Percentiles rank a stretch among this genome's conserved stretches.
Conservation (phyloP, 2,329 filamentous ascomycete genomes). For the Sclerotinia borealis region DNA sequence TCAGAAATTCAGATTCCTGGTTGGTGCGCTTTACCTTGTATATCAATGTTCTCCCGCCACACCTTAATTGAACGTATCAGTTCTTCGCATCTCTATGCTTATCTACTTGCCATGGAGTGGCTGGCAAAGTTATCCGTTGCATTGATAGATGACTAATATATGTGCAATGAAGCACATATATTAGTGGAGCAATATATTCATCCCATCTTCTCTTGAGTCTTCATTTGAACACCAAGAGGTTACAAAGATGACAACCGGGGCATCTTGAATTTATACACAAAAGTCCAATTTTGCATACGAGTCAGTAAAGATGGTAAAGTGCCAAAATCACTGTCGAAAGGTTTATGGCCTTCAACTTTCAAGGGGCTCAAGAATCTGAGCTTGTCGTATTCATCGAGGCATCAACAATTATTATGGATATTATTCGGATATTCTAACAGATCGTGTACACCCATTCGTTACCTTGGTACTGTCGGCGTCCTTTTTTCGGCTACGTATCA, state of each 20-base stretch:
- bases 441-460: neutral
- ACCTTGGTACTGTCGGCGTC: neutral
- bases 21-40: neutral
- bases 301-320: neutral
- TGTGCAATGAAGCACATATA: neutral
- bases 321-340: no score
- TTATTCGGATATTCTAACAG: neutral
- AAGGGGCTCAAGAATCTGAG: neutral
- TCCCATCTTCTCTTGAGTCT: neutral
- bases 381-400: conserved; percentile 1
- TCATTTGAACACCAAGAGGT: neutral
- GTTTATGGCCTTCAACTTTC: neutral
- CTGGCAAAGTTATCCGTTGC: neutral
- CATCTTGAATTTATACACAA: neutral
- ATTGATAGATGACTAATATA: neutral
- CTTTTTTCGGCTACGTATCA: neutral
- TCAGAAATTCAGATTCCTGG: neutral
- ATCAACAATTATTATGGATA: neutral
- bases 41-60: conserved; percentile 2
- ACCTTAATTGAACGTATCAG: conserved; percentile 11
- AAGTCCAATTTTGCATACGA: neutral
- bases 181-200: neutral
- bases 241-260: neutral
- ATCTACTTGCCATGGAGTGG: neutral
- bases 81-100: neutral